A percentile compares a stretch with the other conserved stretches of the same genome.
Evolutionary conservation across 2,329 filamentous ascomycete species (phyloP).

Genomic region (Coniochaeta pulveracea): DNA sequence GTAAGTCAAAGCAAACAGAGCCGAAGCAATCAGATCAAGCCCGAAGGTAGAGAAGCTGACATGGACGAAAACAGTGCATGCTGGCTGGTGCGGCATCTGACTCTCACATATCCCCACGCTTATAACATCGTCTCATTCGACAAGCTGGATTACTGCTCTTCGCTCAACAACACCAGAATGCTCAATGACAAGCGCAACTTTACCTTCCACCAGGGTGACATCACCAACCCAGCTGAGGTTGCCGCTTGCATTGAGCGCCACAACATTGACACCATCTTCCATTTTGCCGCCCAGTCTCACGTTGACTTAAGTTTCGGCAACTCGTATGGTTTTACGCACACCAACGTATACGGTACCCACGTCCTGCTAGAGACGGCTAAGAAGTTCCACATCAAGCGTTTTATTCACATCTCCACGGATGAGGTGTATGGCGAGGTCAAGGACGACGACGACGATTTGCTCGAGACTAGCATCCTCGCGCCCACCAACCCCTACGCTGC

Average conservation of each 20-base stretch:
- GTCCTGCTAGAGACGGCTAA: slow-evolving; percentile 68
- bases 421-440: slow-evolving; percentile 77
- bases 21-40: too few relatives aligned
- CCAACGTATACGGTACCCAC: slow-evolving; percentile 77
- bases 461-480: slow-evolving; percentile 62
- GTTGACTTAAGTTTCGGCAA: slow-evolving; percentile 77
- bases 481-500: slow-evolving; percentile 77
- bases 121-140: slow-evolving; percentile 79
- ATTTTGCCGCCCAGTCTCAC: slow-evolving; percentile 79
- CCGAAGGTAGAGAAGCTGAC: too few relatives aligned
- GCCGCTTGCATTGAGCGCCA: slow-evolving; percentile 59
- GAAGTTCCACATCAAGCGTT: slow-evolving; percentile 57
- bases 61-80: slow-evolving; percentile 47
- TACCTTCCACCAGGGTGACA: slow-evolving; percentile 68
- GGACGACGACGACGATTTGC: slow-evolving; percentile 57
- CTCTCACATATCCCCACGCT: slow-evolving; percentile 57
- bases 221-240: slow-evolving; percentile 60
- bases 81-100: slow-evolving; percentile 72
- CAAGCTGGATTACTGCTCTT: slow-evolving; percentile 74
- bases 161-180: slow-evolving; percentile 65
- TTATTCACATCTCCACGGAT: slow-evolving; percentile 76
- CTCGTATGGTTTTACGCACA: slow-evolving; percentile 70
- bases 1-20: slow-evolving; percentile 33
- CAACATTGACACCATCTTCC: slow-evolving; percentile 68
- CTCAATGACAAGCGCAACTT: slow-evolving; percentile 62